A percentile compares a stretch with the other conserved stretches of the same genome.
Evolutionary conservation across 2,329 filamentous ascomycete genomes (phyloP).

Genomic region (Podosphaera fusca): DNA sequence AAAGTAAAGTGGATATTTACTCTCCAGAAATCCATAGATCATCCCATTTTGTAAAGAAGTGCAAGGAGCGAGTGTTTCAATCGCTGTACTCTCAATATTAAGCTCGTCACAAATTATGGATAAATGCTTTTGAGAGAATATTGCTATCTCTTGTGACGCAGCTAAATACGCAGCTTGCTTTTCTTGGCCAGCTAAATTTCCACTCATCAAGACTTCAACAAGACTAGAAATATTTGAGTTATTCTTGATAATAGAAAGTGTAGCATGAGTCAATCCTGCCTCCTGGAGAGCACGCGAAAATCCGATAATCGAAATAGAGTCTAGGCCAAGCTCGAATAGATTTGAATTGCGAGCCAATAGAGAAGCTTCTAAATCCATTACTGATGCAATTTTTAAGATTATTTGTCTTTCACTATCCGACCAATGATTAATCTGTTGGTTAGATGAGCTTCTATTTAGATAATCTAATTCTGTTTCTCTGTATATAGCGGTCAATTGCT

Average conservation of each 20-base stretch:
- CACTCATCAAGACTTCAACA: constrained; percentile 12
- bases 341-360: constrained; percentile 31
- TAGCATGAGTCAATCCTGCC: constrained; percentile 34
- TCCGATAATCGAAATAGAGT: constrained; percentile 63
- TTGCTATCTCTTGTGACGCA: constrained; percentile 19
- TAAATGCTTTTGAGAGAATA: constrained; percentile 17
- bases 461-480: constrained; percentile 30
- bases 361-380: constrained; percentile 17
- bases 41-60: constrained; percentile 75
- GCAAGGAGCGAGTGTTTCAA: constrained; percentile 61
- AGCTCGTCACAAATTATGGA: constrained; percentile 24
- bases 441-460: constrained; percentile 26
- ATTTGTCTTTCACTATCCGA: constrained; percentile 23
- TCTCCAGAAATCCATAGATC: constrained; percentile 44
- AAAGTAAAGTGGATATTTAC: constrained; percentile 42
- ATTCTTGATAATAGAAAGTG: constrained; percentile 43
- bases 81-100: constrained; percentile 23
- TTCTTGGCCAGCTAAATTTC: background rate
- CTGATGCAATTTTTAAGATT: constrained; percentile 26
- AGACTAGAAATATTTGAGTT: constrained; percentile 29
- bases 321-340: constrained; percentile 68
- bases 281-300: constrained; percentile 41
- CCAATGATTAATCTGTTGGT: constrained; percentile 14
- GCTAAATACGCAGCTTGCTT: constrained; percentile 11
- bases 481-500: constrained; percentile 44